Percentiles rank a stretch among this genome's conserved stretches.
Conservation (phyloP, 2,329 filamentous ascomycete species). For the Ophiostoma angusticollis region DNA sequence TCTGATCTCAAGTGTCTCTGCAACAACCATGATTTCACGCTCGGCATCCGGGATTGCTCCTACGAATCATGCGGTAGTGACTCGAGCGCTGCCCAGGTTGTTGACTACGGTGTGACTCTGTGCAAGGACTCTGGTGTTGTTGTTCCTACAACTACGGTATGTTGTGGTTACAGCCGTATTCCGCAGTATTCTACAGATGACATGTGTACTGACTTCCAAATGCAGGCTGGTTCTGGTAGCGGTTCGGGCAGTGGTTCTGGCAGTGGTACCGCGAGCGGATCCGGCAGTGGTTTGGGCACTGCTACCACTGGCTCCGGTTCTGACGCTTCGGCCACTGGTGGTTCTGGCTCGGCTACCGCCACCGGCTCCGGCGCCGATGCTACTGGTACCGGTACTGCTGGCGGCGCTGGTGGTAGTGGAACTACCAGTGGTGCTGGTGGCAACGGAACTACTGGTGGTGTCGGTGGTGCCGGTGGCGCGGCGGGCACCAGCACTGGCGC, state of each 20-base stretch:
- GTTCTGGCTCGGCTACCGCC: background rate
- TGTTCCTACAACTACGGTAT: slow-evolving; percentile 21
- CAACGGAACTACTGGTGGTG: slow-evolving; percentile 10
- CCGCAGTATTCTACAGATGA: too few relatives aligned
- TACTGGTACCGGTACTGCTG: slow-evolving; percentile 1
- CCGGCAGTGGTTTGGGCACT: background rate
- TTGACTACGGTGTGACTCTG: slow-evolving; percentile 26
- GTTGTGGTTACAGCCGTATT: slow-evolving; percentile 2
- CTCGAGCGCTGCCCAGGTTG: slow-evolving; percentile 23
- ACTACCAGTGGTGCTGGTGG: slow-evolving; percentile 15
- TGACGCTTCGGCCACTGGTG: background rate
- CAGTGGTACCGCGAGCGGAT: background rate
- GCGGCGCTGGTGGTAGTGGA: slow-evolving; percentile 2
- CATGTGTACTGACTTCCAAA: too few relatives aligned
- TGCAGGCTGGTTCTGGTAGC: background rate
- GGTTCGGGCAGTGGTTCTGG: background rate
- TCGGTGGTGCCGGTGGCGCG: slow-evolving; percentile 9
- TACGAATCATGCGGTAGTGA: slow-evolving; percentile 26
- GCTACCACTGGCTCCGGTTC: background rate
- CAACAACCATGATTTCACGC: slow-evolving; percentile 32
- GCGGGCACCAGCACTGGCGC: too few relatives aligned
- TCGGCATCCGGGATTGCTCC: slow-evolving; percentile 40
- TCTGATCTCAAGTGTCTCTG: slow-evolving; percentile 34
- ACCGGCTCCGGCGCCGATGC: slow-evolving; percentile 4
- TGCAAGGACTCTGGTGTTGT: slow-evolving; percentile 26